Evolutionary conservation across 2,329 filamentous ascomycete genomes (phyloP).

Genomic region (Alternaria sp.): DNA sequence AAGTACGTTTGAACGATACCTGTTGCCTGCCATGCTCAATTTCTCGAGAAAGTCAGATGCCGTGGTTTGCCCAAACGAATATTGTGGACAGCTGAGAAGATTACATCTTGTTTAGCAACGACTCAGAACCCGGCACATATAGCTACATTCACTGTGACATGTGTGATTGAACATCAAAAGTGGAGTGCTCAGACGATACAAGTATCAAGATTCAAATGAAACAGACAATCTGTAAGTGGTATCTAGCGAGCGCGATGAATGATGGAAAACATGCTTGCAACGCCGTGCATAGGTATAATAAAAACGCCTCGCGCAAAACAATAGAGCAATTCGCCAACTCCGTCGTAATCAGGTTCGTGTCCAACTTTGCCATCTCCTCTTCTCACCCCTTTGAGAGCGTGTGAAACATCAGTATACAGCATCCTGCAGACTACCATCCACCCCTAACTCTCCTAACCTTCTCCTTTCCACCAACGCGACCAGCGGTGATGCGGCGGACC

Average conservation of each 20-base stretch:
- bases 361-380: neutral
- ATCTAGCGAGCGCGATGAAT: neutral
- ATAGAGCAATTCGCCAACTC: neutral
- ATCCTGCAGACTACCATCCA: constrained; percentile 39
- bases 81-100: neutral
- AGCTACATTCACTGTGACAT: neutral
- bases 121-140: neutral
- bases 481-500: constrained; percentile 33
- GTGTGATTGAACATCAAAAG: neutral
- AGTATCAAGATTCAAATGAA: neutral
- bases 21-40: neutral
- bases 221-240: neutral
- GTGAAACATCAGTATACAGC: neutral
- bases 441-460: constrained; percentile 45
- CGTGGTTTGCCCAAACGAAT: neutral
- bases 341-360: neutral
- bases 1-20: neutral
- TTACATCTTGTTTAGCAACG: neutral
- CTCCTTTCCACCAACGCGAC: constrained; percentile 39
- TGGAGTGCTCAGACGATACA: neutral
- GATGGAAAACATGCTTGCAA: neutral
- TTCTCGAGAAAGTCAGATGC: rapidly evolving
- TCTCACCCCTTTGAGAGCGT: neutral
- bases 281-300: neutral
- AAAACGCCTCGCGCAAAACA: neutral